Conservation (phyloP, 768 basidiomycete species). For the Suillus decipiens region DNA sequence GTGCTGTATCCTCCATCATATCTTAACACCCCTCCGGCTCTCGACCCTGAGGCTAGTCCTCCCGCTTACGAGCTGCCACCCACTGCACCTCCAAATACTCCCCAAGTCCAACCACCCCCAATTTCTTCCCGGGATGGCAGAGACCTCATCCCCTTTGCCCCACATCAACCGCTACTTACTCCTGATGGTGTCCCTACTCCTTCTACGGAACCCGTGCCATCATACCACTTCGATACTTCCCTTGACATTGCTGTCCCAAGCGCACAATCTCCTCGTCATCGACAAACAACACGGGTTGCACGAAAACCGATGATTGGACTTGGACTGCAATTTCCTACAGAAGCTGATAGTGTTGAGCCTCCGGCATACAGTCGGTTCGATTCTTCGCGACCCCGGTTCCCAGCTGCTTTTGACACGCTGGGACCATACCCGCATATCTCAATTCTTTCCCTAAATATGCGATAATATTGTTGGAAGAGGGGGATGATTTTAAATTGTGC, state of each 20-base stretch:
- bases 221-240: neutral
- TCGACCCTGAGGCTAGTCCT: constrained; percentile 17
- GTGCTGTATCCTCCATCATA: constrained; percentile 30
- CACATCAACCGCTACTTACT: neutral
- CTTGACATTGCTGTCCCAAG: neutral
- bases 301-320: neutral
- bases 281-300: neutral
- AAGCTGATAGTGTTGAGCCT: constrained; percentile 13
- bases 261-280: neutral
- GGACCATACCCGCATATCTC: constrained; percentile 32
- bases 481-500: neutral
- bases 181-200: neutral
- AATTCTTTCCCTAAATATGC: constrained; percentile 5
- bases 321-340: constrained; percentile 10
- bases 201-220: neutral
- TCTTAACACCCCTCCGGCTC: constrained; percentile 10
- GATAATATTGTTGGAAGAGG: neutral
- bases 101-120: neutral
- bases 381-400: constrained; percentile 19
- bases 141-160: neutral
- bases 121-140: neutral
- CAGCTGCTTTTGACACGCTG: constrained; percentile 20
- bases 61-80: constrained; percentile 20
- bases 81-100: neutral
- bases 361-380: constrained; percentile 34